Evolutionary conservation across 306 rosid genomes (phyloP).

Genomic region (Hippophae tibetana): DNA sequence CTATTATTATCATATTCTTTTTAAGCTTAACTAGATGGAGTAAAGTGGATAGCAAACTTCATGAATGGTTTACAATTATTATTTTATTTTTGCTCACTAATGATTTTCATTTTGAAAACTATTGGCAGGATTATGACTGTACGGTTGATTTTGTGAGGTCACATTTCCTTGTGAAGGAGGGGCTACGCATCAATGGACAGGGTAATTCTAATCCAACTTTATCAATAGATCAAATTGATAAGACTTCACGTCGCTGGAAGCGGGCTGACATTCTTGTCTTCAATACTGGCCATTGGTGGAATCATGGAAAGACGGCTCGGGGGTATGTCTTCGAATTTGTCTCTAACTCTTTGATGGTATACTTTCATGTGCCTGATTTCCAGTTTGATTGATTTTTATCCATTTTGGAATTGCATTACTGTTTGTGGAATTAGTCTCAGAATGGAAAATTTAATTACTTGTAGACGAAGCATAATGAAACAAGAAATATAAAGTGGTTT

Average conservation of each 20-base stretch:
- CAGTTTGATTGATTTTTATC: background rate
- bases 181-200: constrained; percentile 51
- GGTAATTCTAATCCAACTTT: constrained; percentile 83
- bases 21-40: too few relatives aligned
- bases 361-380: background rate
- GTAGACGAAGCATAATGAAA: too few relatives aligned
- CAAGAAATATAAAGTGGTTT: too few relatives aligned
- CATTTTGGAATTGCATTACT: background rate
- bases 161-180: constrained; percentile 92
- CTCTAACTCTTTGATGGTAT: background rate
- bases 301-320: constrained; percentile 95
- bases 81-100: background rate
- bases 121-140: constrained; percentile 72
- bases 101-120: constrained; percentile 13
- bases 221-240: constrained; percentile 84
- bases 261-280: constrained; percentile 87
- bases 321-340: constrained; percentile 51
- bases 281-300: constrained; percentile 98
- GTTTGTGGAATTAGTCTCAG: background rate
- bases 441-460: too few relatives aligned
- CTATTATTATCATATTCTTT: too few relatives aligned
- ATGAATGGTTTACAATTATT: too few relatives aligned
- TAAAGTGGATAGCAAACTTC: too few relatives aligned
- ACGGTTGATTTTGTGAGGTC: constrained; percentile 86
- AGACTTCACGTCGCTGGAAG: constrained; percentile 71